phyloP scores from a whole-genome alignment of 768 basidiomycete species.

The Collybiopsis luxurians region DNA sequence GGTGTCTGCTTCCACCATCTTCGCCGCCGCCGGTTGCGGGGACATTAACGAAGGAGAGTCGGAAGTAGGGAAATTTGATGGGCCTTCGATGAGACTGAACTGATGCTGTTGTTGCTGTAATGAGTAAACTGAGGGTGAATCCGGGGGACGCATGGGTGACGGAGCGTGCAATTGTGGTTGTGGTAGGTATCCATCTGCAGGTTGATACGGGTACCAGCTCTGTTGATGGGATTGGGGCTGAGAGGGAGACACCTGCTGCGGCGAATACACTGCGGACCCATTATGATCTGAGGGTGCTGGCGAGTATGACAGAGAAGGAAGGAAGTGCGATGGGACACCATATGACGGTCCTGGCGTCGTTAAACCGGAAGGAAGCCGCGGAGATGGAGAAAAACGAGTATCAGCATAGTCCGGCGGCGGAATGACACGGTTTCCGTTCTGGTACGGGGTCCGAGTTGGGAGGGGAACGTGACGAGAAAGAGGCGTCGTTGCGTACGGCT shows the following conservation, averaged over 20 bases:
- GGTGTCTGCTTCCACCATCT: slow-evolving; percentile 2
- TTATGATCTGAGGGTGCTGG: neutral
- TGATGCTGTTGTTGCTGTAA: neutral
- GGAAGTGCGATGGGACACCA: neutral
- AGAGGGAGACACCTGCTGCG: neutral
- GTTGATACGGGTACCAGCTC: neutral
- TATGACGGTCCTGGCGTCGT: neutral
- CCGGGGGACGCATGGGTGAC: slow-evolving; percentile 16
- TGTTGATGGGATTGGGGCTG: neutral
- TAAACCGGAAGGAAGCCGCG: neutral
- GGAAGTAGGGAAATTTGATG: slow-evolving; percentile 13
- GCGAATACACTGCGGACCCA: neutral
- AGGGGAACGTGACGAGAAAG: neutral
- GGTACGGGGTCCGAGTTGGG: slow-evolving; percentile 1
- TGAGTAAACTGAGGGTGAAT: slow-evolving; percentile 13
- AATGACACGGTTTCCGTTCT: slow-evolving; percentile 1
- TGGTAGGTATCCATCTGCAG: neutral
- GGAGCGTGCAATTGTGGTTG: slow-evolving; percentile 3
- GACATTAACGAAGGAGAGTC: slow-evolving; percentile 6
- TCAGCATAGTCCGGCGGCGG: neutral
- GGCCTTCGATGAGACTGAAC: slow-evolving; percentile 8
- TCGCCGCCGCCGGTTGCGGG: slow-evolving; percentile 5
- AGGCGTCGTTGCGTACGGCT: neutral
- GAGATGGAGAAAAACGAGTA: neutral
- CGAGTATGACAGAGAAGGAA: neutral